phyloP scores from a whole-genome alignment of 176 grass and related monocot species.

The maize (Zea mays) region DNA sequence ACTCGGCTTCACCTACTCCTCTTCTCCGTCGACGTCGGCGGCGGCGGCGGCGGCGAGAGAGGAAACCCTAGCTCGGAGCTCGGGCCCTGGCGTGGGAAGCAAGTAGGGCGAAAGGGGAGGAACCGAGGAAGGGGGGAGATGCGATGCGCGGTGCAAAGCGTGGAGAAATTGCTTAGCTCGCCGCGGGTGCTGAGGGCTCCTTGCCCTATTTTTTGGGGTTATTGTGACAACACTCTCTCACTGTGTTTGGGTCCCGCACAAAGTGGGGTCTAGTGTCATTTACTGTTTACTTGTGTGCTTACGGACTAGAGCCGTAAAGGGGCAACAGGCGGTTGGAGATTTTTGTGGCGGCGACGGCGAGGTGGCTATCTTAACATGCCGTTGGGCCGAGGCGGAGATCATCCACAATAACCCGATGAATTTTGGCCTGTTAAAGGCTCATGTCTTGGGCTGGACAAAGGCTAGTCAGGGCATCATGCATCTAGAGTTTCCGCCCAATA shows the following conservation, averaged over 20 bases:
- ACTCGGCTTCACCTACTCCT: background rate
- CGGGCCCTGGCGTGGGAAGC: conserved; percentile 36
- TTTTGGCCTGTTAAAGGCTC: background rate
- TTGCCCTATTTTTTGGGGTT: background rate
- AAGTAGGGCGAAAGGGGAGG: background rate
- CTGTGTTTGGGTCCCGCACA: accelerated
- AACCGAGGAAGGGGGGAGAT: background rate
- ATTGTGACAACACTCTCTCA: background rate
- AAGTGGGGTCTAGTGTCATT: conserved; percentile 13
- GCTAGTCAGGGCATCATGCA: background rate
- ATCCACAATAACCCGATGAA: background rate
- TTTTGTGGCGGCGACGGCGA: conserved; percentile 30
- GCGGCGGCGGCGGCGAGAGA: conserved; percentile 16
- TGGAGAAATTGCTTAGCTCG: background rate
- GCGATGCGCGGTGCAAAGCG: background rate
- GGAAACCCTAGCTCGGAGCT: conserved; percentile 52
- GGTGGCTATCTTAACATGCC: no score
- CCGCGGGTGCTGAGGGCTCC: background rate
- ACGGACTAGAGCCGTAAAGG: background rate
- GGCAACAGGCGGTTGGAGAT: conserved; percentile 28
- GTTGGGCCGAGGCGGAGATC: background rate
- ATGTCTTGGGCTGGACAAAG: background rate
- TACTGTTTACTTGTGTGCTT: background rate
- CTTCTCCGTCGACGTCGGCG: background rate
- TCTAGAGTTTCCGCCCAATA: background rate